phyloP scores from a whole-genome alignment of 2,329 filamentous ascomycete genomes.

The Ophiostoma perfectum region DNA sequence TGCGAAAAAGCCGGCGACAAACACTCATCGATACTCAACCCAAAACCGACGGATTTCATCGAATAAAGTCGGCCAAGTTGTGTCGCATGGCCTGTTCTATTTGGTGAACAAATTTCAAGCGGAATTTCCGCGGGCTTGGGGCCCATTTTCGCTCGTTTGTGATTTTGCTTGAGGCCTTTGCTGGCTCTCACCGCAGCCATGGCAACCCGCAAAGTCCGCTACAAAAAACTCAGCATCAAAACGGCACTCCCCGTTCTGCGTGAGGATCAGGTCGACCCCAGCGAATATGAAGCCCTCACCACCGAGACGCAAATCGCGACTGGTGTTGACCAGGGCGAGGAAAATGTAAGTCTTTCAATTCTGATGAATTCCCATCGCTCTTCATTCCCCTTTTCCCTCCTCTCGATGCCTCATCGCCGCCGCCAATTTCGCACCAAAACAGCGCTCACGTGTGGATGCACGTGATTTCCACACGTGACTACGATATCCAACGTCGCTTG shows the following conservation, averaged over 20 bases:
- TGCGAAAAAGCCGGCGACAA: not conserved
- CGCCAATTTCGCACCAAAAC: not conserved
- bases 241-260: constrained; percentile 79
- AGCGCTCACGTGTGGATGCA: constrained; percentile 31
- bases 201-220: constrained; percentile 65
- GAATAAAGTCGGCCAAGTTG: constrained; percentile 46
- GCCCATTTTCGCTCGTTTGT: constrained; percentile 25
- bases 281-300: constrained; percentile 79
- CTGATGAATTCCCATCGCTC: constrained; percentile 22
- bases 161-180: constrained; percentile 16
- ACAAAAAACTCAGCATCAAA: constrained; percentile 90
- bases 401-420: constrained; percentile 24
- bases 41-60: constrained; percentile 49
- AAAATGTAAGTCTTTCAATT: constrained; percentile 69
- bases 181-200: constrained; percentile 39
- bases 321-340: constrained; percentile 93
- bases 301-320: constrained; percentile 84
- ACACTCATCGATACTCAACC: constrained; percentile 44
- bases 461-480: constrained; percentile 45
- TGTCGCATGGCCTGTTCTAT: constrained; percentile 55
- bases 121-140: constrained; percentile 50
- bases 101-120: constrained; percentile 58
- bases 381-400: constrained; percentile 26
- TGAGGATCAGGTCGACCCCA: constrained; percentile 84
- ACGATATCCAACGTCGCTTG: constrained; percentile 20